These are phyloP conservation scores for Rhizopus stolonifer DNA, from an alignment of 371 early-diverging fungal genomes.

Conservation along the genomic window DNA sequence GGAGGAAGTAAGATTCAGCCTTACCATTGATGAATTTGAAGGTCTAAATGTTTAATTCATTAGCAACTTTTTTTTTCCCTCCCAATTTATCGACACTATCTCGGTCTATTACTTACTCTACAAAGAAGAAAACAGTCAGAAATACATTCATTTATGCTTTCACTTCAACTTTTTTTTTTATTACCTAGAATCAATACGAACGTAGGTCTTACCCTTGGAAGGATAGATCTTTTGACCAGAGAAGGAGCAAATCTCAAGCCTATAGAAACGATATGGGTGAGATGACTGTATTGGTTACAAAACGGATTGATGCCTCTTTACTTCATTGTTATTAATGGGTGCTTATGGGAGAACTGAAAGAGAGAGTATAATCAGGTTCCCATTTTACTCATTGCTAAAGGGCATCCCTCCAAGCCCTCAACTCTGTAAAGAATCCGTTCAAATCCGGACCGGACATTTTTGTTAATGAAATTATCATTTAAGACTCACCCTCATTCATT, in stretches of 20 bases:
- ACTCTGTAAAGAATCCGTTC: not conserved
- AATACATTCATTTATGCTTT: not conserved
- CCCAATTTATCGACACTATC: not conserved
- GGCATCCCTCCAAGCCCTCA: not conserved
- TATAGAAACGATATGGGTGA: conserved; percentile 24
- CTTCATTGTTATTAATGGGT: conserved; percentile 36
- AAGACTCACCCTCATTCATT: too few relatives aligned
- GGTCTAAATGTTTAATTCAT: conserved; percentile 50
- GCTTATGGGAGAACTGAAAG: conserved; percentile 38
- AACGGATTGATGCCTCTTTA: conserved; percentile 21
- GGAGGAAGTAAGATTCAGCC: conserved; percentile 93
- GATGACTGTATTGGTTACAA: not conserved
- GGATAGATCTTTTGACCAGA: conserved; percentile 99
- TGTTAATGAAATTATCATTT: too few relatives aligned
- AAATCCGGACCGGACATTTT: conserved; percentile 10
- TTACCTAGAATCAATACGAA: conserved; percentile 86
- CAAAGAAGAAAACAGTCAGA: not conserved
- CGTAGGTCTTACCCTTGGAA: conserved; percentile 91
- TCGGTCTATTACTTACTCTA: conserved; percentile 14
- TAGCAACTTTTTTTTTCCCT: not conserved
- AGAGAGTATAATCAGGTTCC: conserved; percentile 19
- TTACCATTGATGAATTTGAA: conserved; percentile 97
- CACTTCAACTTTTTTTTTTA: not conserved
- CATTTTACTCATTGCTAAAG: conserved; percentile 1
- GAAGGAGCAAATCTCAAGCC: conserved; percentile 93